Conservation (phyloP, 2,329 filamentous ascomycete genomes). For the Penicillium sp. region DNA sequence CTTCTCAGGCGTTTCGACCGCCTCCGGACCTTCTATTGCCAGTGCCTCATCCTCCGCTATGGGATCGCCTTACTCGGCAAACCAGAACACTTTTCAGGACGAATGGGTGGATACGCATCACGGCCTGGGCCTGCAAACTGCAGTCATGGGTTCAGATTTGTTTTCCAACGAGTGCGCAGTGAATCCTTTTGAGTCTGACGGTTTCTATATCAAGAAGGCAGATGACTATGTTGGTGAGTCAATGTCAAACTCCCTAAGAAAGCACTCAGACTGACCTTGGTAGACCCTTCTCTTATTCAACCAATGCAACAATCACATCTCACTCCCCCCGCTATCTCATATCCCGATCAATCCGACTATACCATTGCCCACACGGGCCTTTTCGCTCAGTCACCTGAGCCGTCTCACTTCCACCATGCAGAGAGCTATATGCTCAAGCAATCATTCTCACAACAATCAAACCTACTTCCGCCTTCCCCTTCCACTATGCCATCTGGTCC, state of each 20-base stretch:
- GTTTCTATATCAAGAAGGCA: slow-evolving; percentile 50
- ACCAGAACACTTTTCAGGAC: slow-evolving; percentile 62
- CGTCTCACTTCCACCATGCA: slow-evolving; percentile 38
- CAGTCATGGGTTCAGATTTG: slow-evolving; percentile 63
- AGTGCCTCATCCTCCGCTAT: slow-evolving; percentile 68
- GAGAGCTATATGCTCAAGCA: slow-evolving; percentile 37
- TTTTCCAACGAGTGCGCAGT: slow-evolving; percentile 60
- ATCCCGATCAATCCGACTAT: slow-evolving; percentile 39
- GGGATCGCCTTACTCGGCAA: slow-evolving; percentile 69
- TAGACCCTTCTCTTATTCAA: slow-evolving; percentile 65
- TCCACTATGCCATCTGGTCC: slow-evolving; percentile 61
- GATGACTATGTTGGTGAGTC: slow-evolving; percentile 41
- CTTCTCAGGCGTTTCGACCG: slow-evolving; percentile 65
- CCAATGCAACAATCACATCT: slow-evolving; percentile 47
- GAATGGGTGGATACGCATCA: slow-evolving; percentile 62
- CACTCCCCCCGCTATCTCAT: slow-evolving; percentile 38
- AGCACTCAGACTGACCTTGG: neutral
- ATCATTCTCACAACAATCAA: slow-evolving; percentile 31
- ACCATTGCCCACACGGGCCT: slow-evolving; percentile 35
- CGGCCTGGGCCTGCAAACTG: slow-evolving; percentile 65
- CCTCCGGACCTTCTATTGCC: slow-evolving; percentile 62
- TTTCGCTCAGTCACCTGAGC: slow-evolving; percentile 41
- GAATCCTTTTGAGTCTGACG: slow-evolving; percentile 49
- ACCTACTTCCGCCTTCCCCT: slow-evolving; percentile 59
- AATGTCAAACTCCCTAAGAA: slow-evolving; percentile 5